phyloP scores from a whole-genome alignment of 2,329 filamentous ascomycete species.

The Venturia asperata region DNA sequence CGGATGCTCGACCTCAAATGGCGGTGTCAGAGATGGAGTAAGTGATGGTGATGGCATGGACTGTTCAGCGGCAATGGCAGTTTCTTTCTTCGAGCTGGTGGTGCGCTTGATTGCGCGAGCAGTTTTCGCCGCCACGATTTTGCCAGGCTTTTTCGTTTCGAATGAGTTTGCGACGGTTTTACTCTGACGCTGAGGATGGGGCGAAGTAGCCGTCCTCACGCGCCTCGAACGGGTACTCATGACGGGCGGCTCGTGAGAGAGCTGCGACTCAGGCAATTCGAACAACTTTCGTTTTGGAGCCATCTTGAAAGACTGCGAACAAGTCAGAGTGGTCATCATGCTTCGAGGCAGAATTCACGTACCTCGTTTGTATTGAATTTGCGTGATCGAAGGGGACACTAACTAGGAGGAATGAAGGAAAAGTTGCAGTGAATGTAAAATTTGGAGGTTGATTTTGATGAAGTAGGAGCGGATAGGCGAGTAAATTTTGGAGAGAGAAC shows the following conservation, averaged over 20 bases:
- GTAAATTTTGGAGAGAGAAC: not conserved
- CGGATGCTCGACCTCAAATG: not conserved
- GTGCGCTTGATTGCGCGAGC: not conserved
- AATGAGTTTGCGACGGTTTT: not conserved
- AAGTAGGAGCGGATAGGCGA: not conserved
- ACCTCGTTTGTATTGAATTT: not conserved
- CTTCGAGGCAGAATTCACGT: not conserved
- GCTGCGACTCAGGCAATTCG: not conserved
- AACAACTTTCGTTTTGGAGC: not conserved
- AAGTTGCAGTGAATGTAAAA: not conserved
- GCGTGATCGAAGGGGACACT: not conserved
- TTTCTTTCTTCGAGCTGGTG: not conserved
- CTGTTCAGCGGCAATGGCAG: not conserved
- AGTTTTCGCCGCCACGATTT: not conserved
- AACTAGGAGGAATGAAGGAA: not conserved
- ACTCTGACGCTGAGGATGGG: not conserved
- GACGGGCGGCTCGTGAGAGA: not conserved
- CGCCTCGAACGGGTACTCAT: constrained; percentile 3
- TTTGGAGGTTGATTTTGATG: not conserved
- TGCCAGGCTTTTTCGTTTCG: not conserved
- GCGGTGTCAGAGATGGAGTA: not conserved
- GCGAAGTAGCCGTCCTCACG: not conserved
- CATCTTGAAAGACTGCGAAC: not conserved
- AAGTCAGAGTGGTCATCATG: not conserved
- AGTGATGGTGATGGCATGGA: not conserved